phyloP scores from a whole-genome alignment of 306 rosid species.

The Cicer bijugum region DNA sequence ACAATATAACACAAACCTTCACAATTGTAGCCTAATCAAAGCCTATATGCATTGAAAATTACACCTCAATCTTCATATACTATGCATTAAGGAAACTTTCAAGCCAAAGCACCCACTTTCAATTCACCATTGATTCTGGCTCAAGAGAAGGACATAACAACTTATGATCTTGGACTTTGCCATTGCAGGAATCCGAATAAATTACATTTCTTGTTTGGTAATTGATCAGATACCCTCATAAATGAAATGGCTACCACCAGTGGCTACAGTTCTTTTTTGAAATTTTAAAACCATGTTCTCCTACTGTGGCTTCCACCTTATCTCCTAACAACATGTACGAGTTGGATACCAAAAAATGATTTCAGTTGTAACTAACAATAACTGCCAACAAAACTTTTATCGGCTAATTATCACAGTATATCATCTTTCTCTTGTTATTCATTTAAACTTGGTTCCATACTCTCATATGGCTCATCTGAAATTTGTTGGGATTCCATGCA shows the following conservation, averaged over 20 bases:
- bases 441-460: conserved; percentile 41
- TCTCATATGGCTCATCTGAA: conserved; percentile 44
- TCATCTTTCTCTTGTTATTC: conserved; percentile 42
- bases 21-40: conserved; percentile 4
- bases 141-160: conserved; percentile 6
- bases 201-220: background rate
- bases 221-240: conserved; percentile 19
- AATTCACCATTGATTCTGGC: background rate
- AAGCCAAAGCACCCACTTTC: conserved; percentile 18
- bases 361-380: conserved; percentile 23
- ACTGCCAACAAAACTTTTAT: conserved; percentile 39
- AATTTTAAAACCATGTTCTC: conserved; percentile 8
- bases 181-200: background rate
- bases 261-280: background rate
- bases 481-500: conserved; percentile 46
- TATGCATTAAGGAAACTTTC: conserved; percentile 36
- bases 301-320: conserved; percentile 33
- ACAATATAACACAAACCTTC: background rate
- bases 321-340: conserved; percentile 35
- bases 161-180: background rate
- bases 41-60: conserved; percentile 13
- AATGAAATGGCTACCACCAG: conserved; percentile 33
- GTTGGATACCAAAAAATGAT: background rate
- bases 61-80: conserved; percentile 2
- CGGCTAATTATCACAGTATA: conserved; percentile 7